Evolutionary conservation across 2,329 filamentous ascomycete genomes (phyloP).

Genomic region (Incumbomyces delicatus): DNA sequence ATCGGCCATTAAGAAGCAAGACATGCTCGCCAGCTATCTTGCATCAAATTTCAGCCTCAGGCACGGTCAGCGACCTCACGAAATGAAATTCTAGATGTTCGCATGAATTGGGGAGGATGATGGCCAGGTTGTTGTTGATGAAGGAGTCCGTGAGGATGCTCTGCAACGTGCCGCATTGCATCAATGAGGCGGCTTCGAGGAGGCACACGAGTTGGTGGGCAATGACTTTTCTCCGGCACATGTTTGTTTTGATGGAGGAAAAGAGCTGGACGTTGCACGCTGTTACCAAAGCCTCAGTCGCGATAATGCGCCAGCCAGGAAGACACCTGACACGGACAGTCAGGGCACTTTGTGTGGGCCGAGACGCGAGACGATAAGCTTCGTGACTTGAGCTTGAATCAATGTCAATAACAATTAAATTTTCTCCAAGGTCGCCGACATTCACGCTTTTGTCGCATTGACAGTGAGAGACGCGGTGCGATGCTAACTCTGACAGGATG

Average conservation of each 20-base stretch:
- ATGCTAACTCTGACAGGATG: constrained; percentile 1
- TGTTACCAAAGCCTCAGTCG: neutral
- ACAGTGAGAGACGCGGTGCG: too few species aligned
- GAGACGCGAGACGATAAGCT: neutral
- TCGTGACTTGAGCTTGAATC: constrained; percentile 8
- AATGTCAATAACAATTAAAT: constrained; percentile 6
- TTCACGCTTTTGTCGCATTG: neutral
- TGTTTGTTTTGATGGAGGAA: neutral
- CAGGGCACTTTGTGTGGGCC: neutral
- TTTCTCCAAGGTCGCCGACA: neutral
- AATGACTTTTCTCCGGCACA: constrained; percentile 3
- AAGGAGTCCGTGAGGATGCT: constrained; percentile 9
- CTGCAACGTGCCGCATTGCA: constrained; percentile 27
- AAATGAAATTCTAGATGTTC: constrained; percentile 89
- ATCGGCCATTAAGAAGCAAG: constrained; percentile 96
- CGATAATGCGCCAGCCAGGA: neutral
- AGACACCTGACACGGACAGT: neutral
- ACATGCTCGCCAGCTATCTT: constrained; percentile 87
- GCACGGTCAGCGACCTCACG: constrained; percentile 98
- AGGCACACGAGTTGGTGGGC: constrained; percentile 17
- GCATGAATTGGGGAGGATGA: constrained; percentile 6
- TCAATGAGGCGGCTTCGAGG: constrained; percentile 22
- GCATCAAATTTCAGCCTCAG: constrained; percentile 93
- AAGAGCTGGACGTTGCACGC: neutral
- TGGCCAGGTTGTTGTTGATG: constrained; percentile 2